phyloP scores from a whole-genome alignment of 73 alveolate genomes.

The Halteria grandinella region DNA sequence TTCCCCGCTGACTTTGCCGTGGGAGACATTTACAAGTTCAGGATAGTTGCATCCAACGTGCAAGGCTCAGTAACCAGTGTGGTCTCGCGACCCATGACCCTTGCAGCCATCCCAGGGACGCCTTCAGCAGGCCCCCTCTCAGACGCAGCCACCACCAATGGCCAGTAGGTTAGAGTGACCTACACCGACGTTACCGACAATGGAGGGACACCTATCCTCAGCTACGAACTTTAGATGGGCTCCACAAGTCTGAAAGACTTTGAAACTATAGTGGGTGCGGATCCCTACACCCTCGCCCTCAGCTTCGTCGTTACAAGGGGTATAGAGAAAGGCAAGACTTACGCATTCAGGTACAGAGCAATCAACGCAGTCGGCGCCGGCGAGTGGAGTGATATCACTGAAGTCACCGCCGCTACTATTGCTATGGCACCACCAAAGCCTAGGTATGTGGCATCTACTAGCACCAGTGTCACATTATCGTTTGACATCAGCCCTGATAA shows the following conservation, averaged over 20 bases:
- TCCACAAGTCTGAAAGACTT: conserved; percentile 23
- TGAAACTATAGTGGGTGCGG: conserved; percentile 15
- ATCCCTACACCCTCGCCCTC: conserved; percentile 48
- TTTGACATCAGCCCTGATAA: conserved; percentile 32
- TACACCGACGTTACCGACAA: conserved; percentile 25
- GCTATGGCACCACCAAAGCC: conserved; percentile 72
- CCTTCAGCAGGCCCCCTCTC: conserved; percentile 56
- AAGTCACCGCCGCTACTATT: conserved; percentile 58
- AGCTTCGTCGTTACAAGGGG: conserved; percentile 21
- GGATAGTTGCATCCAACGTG: conserved; percentile 39
- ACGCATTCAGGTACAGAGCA: conserved; percentile 72
- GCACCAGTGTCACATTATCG: conserved; percentile 16
- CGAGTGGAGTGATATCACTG: conserved; percentile 50
- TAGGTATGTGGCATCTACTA: conserved; percentile 31
- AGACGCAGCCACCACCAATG: conserved; percentile 51
- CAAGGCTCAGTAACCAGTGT: conserved; percentile 32
- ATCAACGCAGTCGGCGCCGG: conserved; percentile 65
- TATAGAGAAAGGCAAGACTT: conserved; percentile 39
- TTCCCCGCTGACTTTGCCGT: conserved; percentile 56
- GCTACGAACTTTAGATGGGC: conserved; percentile 60
- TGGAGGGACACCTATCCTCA: conserved; percentile 55
- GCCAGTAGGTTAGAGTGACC: conserved; percentile 47
- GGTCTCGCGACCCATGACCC: conserved; percentile 42
- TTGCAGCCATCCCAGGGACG: conserved; percentile 60
- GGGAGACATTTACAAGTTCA: conserved; percentile 59